A percentile compares a stretch with the other conserved stretches of the same genome.
phyloP scores from a whole-genome alignment of 192 early-diverging fungal species.

The Phycomyces nitens region DNA sequence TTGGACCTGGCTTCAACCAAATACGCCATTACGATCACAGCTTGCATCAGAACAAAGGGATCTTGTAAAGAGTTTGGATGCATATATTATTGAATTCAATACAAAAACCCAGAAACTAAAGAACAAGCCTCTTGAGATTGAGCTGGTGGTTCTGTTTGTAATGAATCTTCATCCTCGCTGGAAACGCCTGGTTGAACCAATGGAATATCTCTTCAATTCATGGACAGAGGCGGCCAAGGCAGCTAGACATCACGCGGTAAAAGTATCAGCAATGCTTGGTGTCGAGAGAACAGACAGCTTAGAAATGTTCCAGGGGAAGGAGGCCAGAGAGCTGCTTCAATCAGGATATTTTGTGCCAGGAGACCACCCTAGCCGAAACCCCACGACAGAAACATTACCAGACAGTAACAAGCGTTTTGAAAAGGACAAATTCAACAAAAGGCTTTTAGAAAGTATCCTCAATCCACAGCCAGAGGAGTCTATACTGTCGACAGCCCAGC shows the following conservation, averaged over 20 bases:
- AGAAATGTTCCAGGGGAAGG: not conserved
- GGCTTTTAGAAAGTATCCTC: too few relatives aligned
- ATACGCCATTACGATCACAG: not conserved
- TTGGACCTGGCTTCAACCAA: too few relatives aligned
- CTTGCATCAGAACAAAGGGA: slow-evolving; percentile 2
- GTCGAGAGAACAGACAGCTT: slow-evolving; percentile 1
- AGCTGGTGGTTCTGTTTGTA: slow-evolving; percentile 16
- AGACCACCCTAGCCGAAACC: slow-evolving; percentile 2
- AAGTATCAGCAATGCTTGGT: not conserved
- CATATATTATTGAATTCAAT: slow-evolving; percentile 13
- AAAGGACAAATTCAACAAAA: too few relatives aligned
- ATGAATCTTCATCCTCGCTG: slow-evolving; percentile 25
- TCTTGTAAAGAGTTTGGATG: slow-evolving; percentile 9
- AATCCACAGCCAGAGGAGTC: too few relatives aligned
- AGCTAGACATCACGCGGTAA: slow-evolving; percentile 13
- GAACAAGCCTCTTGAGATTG: not conserved
- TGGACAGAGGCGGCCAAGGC: slow-evolving; percentile 6
- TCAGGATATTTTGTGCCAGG: slow-evolving; percentile 12
- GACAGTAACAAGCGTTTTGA: too few relatives aligned
- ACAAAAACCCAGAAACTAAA: not conserved
- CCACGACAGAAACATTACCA: not conserved
- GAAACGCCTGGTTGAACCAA: slow-evolving; percentile 18
- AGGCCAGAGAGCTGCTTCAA: not conserved
- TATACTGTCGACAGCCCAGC: too few relatives aligned
- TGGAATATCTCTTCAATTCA: not conserved